A percentile compares a stretch with the other conserved stretches of the same genome.
phyloP scores from a whole-genome alignment of 768 basidiomycete genomes.

The Trametes sanguinea region DNA sequence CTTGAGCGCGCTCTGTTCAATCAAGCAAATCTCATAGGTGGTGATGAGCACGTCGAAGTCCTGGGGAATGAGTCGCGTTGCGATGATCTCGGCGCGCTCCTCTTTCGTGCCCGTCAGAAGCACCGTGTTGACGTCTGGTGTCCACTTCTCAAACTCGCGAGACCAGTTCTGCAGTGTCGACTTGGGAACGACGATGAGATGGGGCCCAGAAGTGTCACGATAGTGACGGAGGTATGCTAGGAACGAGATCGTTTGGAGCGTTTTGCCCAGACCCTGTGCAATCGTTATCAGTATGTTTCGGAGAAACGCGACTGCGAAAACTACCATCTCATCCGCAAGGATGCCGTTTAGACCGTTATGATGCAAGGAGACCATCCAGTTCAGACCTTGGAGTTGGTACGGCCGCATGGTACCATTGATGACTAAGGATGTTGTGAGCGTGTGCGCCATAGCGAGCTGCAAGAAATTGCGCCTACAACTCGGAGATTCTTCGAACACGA shows the following conservation, averaged over 20 bases:
- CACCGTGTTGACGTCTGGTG: slow-evolving; percentile 81
- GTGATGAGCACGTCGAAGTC: slow-evolving; percentile 96
- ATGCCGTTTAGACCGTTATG: slow-evolving; percentile 98
- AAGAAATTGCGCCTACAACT: slow-evolving; percentile 54
- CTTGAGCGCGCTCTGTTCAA: slow-evolving; percentile 89
- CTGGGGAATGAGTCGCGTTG: slow-evolving; percentile 75
- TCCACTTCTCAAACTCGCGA: slow-evolving; percentile 91
- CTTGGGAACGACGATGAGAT: slow-evolving; percentile 97
- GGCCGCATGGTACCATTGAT: slow-evolving; percentile 89
- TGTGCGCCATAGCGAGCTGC: not conserved
- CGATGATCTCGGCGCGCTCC: slow-evolving; percentile 82
- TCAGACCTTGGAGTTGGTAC: slow-evolving; percentile 94
- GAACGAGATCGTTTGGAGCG: slow-evolving; percentile 97
- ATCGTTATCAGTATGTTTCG: not conserved
- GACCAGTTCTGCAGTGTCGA: slow-evolving; percentile 97
- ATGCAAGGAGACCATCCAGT: slow-evolving; percentile 96
- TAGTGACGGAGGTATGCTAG: slow-evolving; percentile 92
- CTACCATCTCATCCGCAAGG: slow-evolving; percentile 93
- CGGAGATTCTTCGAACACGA: slow-evolving; percentile 93
- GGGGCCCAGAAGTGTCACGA: slow-evolving; percentile 73
- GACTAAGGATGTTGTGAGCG: slow-evolving; percentile 46
- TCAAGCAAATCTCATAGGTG: slow-evolving; percentile 95
- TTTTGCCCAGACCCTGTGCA: slow-evolving; percentile 91
- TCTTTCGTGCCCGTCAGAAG: slow-evolving; percentile 87
- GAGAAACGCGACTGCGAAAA: not conserved